Evolutionary conservation across 2,329 filamentous ascomycete species (phyloP), one percentile per base, ranked within the genome.

Genomic region (Fonsecaea nubica): DNA sequence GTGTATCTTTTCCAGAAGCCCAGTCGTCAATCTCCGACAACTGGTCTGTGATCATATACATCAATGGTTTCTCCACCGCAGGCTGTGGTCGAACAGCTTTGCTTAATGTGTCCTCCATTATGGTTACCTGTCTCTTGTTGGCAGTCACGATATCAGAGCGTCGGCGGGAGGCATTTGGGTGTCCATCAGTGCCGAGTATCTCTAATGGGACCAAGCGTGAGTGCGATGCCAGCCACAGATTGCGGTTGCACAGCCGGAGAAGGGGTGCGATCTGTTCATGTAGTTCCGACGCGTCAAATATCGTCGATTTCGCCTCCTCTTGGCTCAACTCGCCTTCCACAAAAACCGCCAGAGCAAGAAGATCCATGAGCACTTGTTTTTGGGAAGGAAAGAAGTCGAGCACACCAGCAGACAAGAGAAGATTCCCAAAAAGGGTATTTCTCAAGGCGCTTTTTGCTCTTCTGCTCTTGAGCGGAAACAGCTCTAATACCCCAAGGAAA

Each of bases 321-420:
- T 89, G 86, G 65, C 93, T 90, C 61, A 92, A 86, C 75, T 95
- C 92, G 45, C 89, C 89, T 76, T 95, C 90, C 84, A 98, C 90
- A 77, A 97, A 93, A 9, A 95, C 85, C 15, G 96, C 83, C 6
- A 99, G 84, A 2, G 95, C 85, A 2, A 98, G 81, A 65, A 98
- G 86, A 74, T 94, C 92, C 69, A 96, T 88, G 58, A 96, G 87
- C 8, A 95, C 83, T 66, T 87, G 87, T 79, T 89, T 89, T 66
- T 91, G 90, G 36, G 92, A 79, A 58, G 90, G 85, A 6, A 95
- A 85, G 12, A 87, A 90, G 75, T 98, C 93, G 74, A 94, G 90
- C 0, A 91, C 88, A 6, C 92, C 90, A 68, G 89, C 89, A 10
- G 96, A 86, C 13, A 93, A 82, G n/a, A 71, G 56, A 21, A 62